Evolutionary conservation across 768 basidiomycete genomes (phyloP).

Genomic region (Russula sp.): DNA sequence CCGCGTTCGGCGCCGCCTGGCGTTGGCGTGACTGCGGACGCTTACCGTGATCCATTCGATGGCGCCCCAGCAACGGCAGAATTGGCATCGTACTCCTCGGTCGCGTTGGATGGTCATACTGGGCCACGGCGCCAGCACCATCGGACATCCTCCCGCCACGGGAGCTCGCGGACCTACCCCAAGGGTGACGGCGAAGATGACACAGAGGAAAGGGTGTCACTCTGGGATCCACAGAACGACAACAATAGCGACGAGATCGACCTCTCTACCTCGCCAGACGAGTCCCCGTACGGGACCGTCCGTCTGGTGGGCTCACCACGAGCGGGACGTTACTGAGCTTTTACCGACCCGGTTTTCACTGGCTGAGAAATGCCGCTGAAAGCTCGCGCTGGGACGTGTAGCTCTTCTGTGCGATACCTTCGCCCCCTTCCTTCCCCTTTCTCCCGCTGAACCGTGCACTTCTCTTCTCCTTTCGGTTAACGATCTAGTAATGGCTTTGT

Average conservation of each 20-base stretch:
- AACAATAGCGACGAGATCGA: conserved; percentile 5
- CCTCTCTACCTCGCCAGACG: neutral
- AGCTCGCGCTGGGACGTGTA: neutral
- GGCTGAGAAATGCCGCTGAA: neutral
- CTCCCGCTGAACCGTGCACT: neutral
- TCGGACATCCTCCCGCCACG: conserved; percentile 33
- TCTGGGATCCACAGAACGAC: conserved; percentile 31
- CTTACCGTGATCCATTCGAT: conserved; percentile 12
- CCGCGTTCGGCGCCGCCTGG: conserved; percentile 18
- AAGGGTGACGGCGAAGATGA: conserved; percentile 40
- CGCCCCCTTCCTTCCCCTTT: neutral
- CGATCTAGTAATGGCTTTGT: conserved; percentile 8
- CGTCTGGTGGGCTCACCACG: conserved; percentile 15
- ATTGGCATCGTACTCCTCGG: conserved; percentile 8
- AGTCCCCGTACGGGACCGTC: conserved; percentile 16
- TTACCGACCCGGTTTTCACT: neutral
- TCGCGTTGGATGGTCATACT: neutral
- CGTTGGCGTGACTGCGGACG: neutral
- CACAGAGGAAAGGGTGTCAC: conserved; percentile 50
- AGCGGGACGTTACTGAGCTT: conserved; percentile 1
- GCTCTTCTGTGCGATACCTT: neutral
- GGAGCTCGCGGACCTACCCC: conserved; percentile 34
- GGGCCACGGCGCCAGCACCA: conserved; percentile 10
- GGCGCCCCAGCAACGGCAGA: conserved; percentile 1
- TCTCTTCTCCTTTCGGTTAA: conserved; percentile 6